phyloP scores from a whole-genome alignment of 2,329 filamentous ascomycete genomes.

The Fusarium begoniae region DNA sequence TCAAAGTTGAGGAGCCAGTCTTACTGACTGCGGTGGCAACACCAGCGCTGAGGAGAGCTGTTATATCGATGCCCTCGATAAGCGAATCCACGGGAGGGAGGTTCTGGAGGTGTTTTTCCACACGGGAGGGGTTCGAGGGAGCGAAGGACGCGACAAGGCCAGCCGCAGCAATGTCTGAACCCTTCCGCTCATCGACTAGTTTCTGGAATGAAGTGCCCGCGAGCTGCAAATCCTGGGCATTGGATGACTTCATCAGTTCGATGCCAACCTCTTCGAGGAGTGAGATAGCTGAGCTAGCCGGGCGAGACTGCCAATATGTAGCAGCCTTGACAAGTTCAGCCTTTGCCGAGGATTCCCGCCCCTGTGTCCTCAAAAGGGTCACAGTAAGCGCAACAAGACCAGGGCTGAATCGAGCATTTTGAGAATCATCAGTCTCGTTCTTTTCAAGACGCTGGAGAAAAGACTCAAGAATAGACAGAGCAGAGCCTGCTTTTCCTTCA shows the following conservation, averaged over 20 bases:
- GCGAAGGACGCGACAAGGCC: constrained; percentile 88
- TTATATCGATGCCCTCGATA: constrained; percentile 67
- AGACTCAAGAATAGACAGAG: constrained; percentile 77
- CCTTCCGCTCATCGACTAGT: constrained; percentile 71
- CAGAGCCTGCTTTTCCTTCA: constrained; percentile 75
- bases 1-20: constrained; percentile 53
- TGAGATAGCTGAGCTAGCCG: constrained; percentile 57
- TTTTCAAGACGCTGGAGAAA: constrained; percentile 79
- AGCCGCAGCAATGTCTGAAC: constrained; percentile 76
- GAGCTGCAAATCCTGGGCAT: constrained; percentile 70
- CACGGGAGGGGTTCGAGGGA: constrained; percentile 64
- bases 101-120: constrained; percentile 62
- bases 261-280: constrained; percentile 85
- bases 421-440: constrained; percentile 62
- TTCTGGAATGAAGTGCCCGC: constrained; percentile 83
- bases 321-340: constrained; percentile 81
- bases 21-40: constrained; percentile 58
- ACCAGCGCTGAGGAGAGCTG: constrained; percentile 71
- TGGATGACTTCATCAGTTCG: constrained; percentile 80
- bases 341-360: constrained; percentile 76
- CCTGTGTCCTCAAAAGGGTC: constrained; percentile 79
- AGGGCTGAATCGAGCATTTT: constrained; percentile 81
- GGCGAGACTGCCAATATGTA: constrained; percentile 78
- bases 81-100: constrained; percentile 72
- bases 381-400: constrained; percentile 84